Evolutionary conservation across 805 yeast species (phyloP).

Genomic region (Ogataea angusta): DNA sequence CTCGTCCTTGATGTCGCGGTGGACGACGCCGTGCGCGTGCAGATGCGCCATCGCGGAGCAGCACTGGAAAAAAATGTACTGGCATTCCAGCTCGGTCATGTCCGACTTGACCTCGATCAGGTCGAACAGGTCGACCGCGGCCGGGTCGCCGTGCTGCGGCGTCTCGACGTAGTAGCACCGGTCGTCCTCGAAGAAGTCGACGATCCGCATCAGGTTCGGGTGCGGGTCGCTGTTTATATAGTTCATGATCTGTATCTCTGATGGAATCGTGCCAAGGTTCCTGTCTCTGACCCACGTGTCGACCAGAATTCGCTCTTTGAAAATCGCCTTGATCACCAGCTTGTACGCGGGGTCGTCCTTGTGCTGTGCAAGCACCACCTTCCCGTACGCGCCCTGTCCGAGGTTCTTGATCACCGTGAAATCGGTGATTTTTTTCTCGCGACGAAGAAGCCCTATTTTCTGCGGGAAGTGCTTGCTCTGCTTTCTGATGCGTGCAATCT

Average conservation of each 20-base stretch:
- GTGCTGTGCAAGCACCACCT: slow-evolving; percentile 77
- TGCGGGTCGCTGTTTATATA: slow-evolving; percentile 75
- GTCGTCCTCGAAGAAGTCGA: slow-evolving; percentile 92
- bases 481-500: slow-evolving; percentile 35
- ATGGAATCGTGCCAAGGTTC: slow-evolving; percentile 85
- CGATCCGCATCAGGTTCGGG: slow-evolving; percentile 77
- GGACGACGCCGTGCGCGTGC: slow-evolving; percentile 84
- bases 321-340: slow-evolving; percentile 83
- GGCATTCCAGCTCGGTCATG: slow-evolving; percentile 78
- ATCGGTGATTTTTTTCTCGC: slow-evolving; percentile 69
- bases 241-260: slow-evolving; percentile 93
- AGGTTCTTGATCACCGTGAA: slow-evolving; percentile 68
- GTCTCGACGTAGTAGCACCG: slow-evolving; percentile 88
- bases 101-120: slow-evolving; percentile 80
- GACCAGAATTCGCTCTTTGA: slow-evolving; percentile 87
- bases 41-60: slow-evolving; percentile 76
- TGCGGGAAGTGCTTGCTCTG: slow-evolving; percentile 49
- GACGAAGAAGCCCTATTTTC: slow-evolving; percentile 61
- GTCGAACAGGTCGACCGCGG: slow-evolving; percentile 92
- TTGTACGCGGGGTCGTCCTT: slow-evolving; percentile 57
- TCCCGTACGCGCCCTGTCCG: slow-evolving; percentile 98
- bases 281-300: slow-evolving; percentile 98
- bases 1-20: slow-evolving; percentile 93
- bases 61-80: slow-evolving; percentile 73
- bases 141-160: slow-evolving; percentile 83